Percentiles rank a stretch among this genome's conserved stretches.
phyloP scores from a whole-genome alignment of 306 rosid genomes.

The Pterocarpus macrocarpus region DNA sequence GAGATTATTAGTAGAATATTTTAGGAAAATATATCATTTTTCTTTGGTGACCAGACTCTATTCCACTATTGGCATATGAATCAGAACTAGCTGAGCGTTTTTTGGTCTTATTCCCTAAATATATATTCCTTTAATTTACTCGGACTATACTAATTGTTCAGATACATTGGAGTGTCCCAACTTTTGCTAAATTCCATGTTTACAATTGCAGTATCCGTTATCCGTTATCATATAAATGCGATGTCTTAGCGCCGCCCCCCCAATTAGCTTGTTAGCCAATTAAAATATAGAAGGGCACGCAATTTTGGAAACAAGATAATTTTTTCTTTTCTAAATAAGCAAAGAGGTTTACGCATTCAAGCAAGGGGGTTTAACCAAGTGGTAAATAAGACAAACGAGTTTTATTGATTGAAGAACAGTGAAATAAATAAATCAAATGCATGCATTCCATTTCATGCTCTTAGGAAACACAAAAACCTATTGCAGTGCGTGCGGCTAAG shows the following conservation, averaged over 20 bases:
- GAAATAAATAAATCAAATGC: conserved; percentile 43
- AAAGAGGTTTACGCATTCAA: conserved; percentile 19
- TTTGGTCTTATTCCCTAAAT: conserved; percentile 2
- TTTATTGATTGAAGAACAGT: conserved; percentile 13
- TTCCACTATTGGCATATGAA: too few species aligned
- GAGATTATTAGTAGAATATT: too few species aligned
- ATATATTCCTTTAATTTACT: neutral
- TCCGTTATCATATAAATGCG: neutral
- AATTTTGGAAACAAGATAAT: conserved; percentile 23
- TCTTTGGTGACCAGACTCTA: too few species aligned
- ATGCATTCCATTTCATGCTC: conserved; percentile 52
- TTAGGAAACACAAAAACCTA: conserved; percentile 54
- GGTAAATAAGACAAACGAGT: conserved; percentile 51
- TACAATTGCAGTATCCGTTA: conserved; percentile 3
- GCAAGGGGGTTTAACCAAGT: conserved; percentile 21
- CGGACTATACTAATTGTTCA: neutral
- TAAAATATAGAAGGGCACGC: conserved; percentile 44
- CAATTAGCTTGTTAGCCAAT: conserved; percentile 8
- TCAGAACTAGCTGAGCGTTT: neutral
- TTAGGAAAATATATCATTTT: too few species aligned
- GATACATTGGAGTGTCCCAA: conserved; percentile 50
- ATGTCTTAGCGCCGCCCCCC: conserved; percentile 23
- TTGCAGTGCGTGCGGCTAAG: conserved; percentile 68
- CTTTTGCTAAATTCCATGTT: conserved; percentile 30
- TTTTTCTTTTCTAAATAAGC: neutral